Base-by-base conservation (phyloP, 352 stramenopile genomes). In the Globisporangium nodosum region DNA sequence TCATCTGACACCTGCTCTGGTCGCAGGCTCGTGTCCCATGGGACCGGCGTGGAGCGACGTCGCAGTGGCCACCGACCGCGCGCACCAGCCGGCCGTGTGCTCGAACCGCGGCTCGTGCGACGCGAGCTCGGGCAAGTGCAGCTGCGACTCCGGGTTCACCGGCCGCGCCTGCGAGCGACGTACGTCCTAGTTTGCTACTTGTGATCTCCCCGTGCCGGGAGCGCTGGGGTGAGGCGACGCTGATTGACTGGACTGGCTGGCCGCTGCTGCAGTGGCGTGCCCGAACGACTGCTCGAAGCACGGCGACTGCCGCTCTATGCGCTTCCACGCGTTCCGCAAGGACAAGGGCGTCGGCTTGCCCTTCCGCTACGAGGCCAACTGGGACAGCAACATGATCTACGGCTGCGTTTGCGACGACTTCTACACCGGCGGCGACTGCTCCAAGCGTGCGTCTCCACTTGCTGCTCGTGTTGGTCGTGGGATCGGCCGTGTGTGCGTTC, bases 371-470 rank as follows among this genome's bases (percentile, higher is more conserved):
- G 66, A 78, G 13, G 33, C 58, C 21, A 70, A 75, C 51, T 97
- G 90, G 90, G 90, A 97, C 71, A 81, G 73, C 33, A 76, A 94
- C 42, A 94, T 89, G 71, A 80, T 96, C 20, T 87, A 92, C 57
- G 90, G 90, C 54, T 97, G 90, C 66, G 69, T 94, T 33, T 97
- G 90, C 69, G 73, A 96, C 61, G 64, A 78, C 30, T 85, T 80
- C 40, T 97, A 81, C 56, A 73, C 72, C 18, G 85, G 89, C 42
- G 91, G 89, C 21, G 88, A 97, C 66, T 98, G 92, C 65, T 91
- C 79, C 47, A 68, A 82, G 48, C 77, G 83, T 87, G 64, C 49
- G 74, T 61, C 13, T 21, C 35, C 39, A 7, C 16, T 56, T 30
- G 11, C n/a, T 13, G 55, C 1, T 49, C 16, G 2, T 21, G 15